phyloP scores from a whole-genome alignment of 2,329 filamentous ascomycete genomes.

The Orbilia blumenaviensis region DNA sequence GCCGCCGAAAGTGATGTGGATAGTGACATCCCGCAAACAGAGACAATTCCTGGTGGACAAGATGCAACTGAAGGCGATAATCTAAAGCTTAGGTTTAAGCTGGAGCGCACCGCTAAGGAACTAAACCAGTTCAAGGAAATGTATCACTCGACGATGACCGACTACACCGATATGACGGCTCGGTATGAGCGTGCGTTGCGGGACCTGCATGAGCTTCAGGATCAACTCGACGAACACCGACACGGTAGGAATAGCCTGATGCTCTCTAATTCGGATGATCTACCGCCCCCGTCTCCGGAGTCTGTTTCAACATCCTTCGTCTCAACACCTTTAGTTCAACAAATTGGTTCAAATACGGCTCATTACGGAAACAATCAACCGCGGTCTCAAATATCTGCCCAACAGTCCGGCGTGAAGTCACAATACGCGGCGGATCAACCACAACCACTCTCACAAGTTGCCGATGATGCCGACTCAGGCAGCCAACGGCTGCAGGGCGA shows the following conservation, averaged over 20 bases:
- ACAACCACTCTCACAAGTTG: not conserved
- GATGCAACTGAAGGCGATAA: not conserved
- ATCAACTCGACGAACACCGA: slow-evolving; percentile 80
- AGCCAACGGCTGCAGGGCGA: slow-evolving; percentile 57
- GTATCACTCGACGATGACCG: slow-evolving; percentile 82
- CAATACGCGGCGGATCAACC: not conserved
- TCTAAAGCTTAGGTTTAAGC: slow-evolving; percentile 47
- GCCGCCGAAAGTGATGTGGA: not conserved
- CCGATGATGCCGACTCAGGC: not conserved
- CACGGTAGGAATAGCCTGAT: slow-evolving; percentile 65
- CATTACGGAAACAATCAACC: slow-evolving; percentile 57
- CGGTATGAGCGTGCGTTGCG: slow-evolving; percentile 93
- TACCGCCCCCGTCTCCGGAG: slow-evolving; percentile 36
- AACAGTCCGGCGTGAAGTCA: not conserved
- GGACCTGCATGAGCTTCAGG: slow-evolving; percentile 83
- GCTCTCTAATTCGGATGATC: slow-evolving; percentile 61
- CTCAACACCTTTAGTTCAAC: slow-evolving; percentile 55
- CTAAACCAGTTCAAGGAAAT: slow-evolving; percentile 88
- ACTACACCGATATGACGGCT: slow-evolving; percentile 80
- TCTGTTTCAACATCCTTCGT: slow-evolving; percentile 68
- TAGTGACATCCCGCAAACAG: not conserved
- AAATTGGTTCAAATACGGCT: slow-evolving; percentile 27
- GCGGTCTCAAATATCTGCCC: not conserved
- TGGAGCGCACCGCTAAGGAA: slow-evolving; percentile 67
- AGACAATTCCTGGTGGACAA: not conserved